Conservation (phyloP, 148 eudicot species). For the Heliosperma pusillum region DNA sequence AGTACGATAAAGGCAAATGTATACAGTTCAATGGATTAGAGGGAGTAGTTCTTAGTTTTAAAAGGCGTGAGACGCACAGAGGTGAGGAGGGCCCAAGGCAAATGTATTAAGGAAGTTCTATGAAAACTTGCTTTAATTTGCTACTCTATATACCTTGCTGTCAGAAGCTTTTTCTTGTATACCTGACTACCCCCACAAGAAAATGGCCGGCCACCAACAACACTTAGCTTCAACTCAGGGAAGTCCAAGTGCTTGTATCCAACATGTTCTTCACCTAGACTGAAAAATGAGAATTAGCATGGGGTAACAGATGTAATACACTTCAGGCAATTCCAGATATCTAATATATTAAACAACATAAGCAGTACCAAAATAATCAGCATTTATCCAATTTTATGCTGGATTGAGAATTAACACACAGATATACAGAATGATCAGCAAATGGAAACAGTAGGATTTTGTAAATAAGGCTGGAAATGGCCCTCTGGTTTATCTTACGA, state of each 20-base stretch:
- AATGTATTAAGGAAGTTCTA: background rate
- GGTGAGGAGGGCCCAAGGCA: background rate
- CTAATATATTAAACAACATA: background rate
- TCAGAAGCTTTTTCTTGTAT: conserved; percentile 55
- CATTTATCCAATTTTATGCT: background rate
- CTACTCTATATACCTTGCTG: conserved; percentile 45
- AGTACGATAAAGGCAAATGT: background rate
- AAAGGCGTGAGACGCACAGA: background rate
- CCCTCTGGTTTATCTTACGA: background rate
- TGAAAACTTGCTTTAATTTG: background rate
- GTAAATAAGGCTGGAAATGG: background rate
- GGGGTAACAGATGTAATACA: background rate
- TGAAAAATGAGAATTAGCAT: conserved; percentile 28
- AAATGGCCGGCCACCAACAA: conserved; percentile 93
- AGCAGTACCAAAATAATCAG: background rate
- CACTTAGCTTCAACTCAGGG: conserved; percentile 63
- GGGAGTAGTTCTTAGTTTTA: background rate
- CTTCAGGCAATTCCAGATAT: conserved; percentile 4
- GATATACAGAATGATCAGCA: background rate
- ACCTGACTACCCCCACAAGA: conserved; percentile 66
- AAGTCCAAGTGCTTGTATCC: conserved; percentile 72
- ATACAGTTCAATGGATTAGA: background rate
- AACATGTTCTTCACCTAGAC: conserved; percentile 79
- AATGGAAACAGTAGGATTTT: background rate
- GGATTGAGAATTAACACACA: background rate